phyloP scores from a whole-genome alignment of 1,284 basidiomycete genomes.

The Ustilago loliicola region DNA sequence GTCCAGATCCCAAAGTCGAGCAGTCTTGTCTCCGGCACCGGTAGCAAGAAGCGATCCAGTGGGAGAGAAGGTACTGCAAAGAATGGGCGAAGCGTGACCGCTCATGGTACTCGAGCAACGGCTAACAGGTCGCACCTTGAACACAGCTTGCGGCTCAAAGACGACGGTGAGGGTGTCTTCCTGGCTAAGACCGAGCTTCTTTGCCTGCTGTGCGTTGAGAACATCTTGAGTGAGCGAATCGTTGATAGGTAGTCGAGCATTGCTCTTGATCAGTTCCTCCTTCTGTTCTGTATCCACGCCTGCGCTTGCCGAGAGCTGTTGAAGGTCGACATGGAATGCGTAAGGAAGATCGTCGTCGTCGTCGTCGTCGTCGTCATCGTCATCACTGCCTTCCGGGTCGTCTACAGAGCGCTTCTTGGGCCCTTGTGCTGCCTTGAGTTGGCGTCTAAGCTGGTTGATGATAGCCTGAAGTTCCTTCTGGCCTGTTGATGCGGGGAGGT shows the following conservation, averaged over 20 bases:
- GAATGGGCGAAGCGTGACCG: slow-evolving; percentile 86
- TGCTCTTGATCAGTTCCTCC: slow-evolving; percentile 47
- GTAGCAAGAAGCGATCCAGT: slow-evolving; percentile 91
- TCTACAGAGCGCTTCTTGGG: slow-evolving; percentile 41
- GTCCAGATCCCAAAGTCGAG: slow-evolving; percentile 92
- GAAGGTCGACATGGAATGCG: slow-evolving; percentile 65
- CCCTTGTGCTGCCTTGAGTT: slow-evolving; percentile 47
- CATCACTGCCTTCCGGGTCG: slow-evolving; percentile 44
- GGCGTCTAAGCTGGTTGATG: slow-evolving; percentile 64
- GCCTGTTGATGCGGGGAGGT: slow-evolving; percentile 63
- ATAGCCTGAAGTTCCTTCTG: slow-evolving; percentile 63
- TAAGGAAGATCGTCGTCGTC: slow-evolving; percentile 69
- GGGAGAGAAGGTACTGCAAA: slow-evolving; percentile 95
- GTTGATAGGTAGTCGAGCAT: slow-evolving; percentile 60
- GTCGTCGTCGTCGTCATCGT: slow-evolving; percentile 58
- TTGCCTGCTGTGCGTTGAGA: slow-evolving; percentile 53
- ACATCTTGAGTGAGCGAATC: slow-evolving; percentile 62
- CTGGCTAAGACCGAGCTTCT: slow-evolving; percentile 64
- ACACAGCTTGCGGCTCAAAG: slow-evolving; percentile 86
- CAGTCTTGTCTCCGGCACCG: slow-evolving; percentile 93
- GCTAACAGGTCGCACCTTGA: slow-evolving; percentile 91
- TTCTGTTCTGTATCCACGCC: slow-evolving; percentile 15
- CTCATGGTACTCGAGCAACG: slow-evolving; percentile 91
- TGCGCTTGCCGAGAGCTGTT: slow-evolving; percentile 37
- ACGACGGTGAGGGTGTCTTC: slow-evolving; percentile 68